phyloP scores from a whole-genome alignment of 768 basidiomycete species.

The Xerocomellus amylosporus region DNA sequence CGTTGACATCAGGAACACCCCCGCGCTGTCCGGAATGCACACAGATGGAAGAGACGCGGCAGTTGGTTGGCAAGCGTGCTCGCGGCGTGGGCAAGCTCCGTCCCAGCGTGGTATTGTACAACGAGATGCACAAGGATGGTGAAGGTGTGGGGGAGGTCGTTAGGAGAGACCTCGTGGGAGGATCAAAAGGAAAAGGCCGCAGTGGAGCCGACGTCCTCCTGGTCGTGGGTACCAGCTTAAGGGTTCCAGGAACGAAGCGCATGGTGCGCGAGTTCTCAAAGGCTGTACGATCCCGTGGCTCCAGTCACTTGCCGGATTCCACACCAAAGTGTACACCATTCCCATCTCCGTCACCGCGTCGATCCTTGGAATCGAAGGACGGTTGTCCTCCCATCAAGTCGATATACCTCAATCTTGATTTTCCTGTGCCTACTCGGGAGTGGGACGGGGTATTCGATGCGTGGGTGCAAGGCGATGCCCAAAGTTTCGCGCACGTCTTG shows the following conservation, averaged over 20 bases:
- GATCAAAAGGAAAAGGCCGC: conserved; percentile 61
- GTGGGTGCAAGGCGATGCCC: conserved; percentile 88
- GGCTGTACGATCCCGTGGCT: conserved; percentile 57
- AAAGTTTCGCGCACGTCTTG: conserved; percentile 65
- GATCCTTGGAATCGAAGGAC: conserved; percentile 34
- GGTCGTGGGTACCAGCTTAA: conserved; percentile 87
- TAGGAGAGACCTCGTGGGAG: conserved; percentile 74
- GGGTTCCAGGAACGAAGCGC: conserved; percentile 87
- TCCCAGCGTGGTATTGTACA: conserved; percentile 88
- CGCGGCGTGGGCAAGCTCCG: conserved; percentile 78
- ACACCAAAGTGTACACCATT: conserved; percentile 35
- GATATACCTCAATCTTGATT: conserved; percentile 84
- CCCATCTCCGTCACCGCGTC: conserved; percentile 49
- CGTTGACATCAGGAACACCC: conserved; percentile 59
- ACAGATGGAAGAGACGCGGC: conserved; percentile 63
- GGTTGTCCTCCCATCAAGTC: conserved; percentile 59
- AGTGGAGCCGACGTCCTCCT: conserved; percentile 79
- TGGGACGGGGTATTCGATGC: conserved; percentile 91
- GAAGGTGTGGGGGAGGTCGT: conserved; percentile 85
- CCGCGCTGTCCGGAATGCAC: conserved; percentile 81
- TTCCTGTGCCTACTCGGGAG: conserved; percentile 78
- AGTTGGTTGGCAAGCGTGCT: conserved; percentile 72
- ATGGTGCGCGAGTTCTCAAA: conserved; percentile 88
- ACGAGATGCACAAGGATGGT: conserved; percentile 83
- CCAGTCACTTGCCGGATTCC: conserved; percentile 25